A percentile compares a stretch with the other conserved stretches of the same genome.
Evolutionary conservation across 495 filamentous ascomycete genomes (phyloP).

Genomic region (Penicillium ochrochloron): DNA sequence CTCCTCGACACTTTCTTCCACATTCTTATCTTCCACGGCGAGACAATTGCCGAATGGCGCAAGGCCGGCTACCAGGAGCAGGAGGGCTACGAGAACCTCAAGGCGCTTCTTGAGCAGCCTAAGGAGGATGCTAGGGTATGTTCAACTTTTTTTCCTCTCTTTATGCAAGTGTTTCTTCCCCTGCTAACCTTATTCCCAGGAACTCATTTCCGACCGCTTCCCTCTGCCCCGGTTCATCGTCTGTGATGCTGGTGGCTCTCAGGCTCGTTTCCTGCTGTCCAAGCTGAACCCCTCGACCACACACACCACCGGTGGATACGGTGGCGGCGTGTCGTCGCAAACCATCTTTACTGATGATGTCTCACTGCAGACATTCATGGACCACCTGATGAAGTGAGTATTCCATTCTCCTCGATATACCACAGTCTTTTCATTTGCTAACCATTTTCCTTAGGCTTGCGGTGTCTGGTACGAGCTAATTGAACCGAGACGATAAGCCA

Average conservation of each 20-base stretch:
- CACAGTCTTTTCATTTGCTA: slow-evolving; percentile 29
- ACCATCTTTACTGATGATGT: slow-evolving; percentile 99
- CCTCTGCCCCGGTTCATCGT: slow-evolving; percentile 98
- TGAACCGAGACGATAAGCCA: slow-evolving; percentile 37
- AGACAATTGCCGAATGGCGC: slow-evolving; percentile 97
- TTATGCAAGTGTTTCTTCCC: background rate
- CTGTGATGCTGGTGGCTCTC: slow-evolving; percentile 96
- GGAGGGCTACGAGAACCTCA: slow-evolving; percentile 98
- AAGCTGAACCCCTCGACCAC: slow-evolving; percentile 99
- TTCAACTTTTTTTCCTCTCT: slow-evolving; percentile 46
- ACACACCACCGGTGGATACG: slow-evolving; percentile 92
- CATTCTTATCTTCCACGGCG: slow-evolving; percentile 98
- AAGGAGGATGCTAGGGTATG: slow-evolving; percentile 89
- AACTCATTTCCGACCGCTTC: slow-evolving; percentile 96
- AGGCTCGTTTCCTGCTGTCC: slow-evolving; percentile 95
- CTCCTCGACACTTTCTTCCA: slow-evolving; percentile 99
- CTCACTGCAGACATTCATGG: slow-evolving; percentile 98
- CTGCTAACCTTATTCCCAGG: slow-evolving; percentile 52
- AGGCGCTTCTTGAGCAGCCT: slow-evolving; percentile 83
- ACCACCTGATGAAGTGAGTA: slow-evolving; percentile 97
- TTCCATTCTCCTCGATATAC: background rate
- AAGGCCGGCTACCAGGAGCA: slow-evolving; percentile 98
- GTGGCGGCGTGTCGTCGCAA: slow-evolving; percentile 89
- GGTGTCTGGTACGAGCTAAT: slow-evolving; percentile 65
- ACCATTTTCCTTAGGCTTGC: slow-evolving; percentile 55